Evolutionary conservation across 2,329 filamentous ascomycete genomes (phyloP).

Genomic region (Pseudomassariella vexata): DNA sequence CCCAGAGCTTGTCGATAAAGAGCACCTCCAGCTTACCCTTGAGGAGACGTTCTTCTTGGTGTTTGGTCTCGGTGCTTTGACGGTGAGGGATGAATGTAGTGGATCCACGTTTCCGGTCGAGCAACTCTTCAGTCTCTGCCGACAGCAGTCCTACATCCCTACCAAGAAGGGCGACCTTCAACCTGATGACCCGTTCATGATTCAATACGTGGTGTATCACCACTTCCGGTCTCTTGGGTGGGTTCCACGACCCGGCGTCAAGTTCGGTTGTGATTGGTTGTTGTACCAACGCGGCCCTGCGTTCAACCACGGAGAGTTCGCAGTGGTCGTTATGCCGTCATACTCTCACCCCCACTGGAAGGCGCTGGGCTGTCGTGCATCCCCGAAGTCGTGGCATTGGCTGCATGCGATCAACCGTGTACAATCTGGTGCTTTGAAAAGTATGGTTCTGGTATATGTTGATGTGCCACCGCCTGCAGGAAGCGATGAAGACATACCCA

Average conservation of each 20-base stretch:
- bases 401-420: conserved; percentile 87
- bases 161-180: conserved; percentile 44
- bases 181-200: conserved; percentile 77
- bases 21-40: conserved; percentile 85
- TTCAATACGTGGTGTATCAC: conserved; percentile 88
- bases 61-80: conserved; percentile 72
- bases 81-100: conserved; percentile 48
- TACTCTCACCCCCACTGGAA: conserved; percentile 74
- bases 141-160: conserved; percentile 65
- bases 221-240: conserved; percentile 94
- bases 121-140: conserved; percentile 61
- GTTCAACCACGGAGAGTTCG: conserved; percentile 93
- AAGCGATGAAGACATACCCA: conserved; percentile 50
- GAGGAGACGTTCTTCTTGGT: conserved; percentile 90
- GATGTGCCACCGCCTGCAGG: conserved; percentile 71
- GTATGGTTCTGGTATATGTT: conserved; percentile 81
- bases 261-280: conserved; percentile 93
- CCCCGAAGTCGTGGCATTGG: conserved; percentile 66
- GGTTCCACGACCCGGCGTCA: conserved; percentile 87
- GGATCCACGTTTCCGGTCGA: conserved; percentile 41
- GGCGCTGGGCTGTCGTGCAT: conserved; percentile 42
- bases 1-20: conserved; percentile 44
- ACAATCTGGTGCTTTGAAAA: conserved; percentile 85
- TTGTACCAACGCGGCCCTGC: conserved; percentile 90
- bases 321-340: conserved; percentile 75